Percentiles rank a stretch among this genome's conserved stretches.
Conservation (phyloP, 2,329 filamentous ascomycete species). For the Arthrobotrys megalospora region DNA sequence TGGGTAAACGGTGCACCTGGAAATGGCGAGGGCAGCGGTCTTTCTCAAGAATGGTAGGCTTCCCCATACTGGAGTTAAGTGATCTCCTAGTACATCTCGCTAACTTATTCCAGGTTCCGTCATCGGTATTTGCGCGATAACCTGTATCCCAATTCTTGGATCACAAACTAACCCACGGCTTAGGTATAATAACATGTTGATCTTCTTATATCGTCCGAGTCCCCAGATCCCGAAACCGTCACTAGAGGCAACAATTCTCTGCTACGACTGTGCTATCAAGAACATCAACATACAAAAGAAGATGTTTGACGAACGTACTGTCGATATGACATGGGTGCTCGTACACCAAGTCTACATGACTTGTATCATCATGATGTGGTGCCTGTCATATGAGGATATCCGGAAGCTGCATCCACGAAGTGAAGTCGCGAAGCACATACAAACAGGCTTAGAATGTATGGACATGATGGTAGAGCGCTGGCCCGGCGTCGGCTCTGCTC, state of each 20-base stretch:
- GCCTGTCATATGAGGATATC: constrained; percentile 87
- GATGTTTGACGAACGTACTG: constrained; percentile 81
- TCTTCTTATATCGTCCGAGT: constrained; percentile 89
- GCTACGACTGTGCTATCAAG: constrained; percentile 84
- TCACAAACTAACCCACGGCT: constrained; percentile 67
- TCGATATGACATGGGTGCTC: constrained; percentile 95
- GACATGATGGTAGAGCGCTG: constrained; percentile 86
- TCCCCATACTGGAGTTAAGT: neutral
- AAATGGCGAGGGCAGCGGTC: constrained; percentile 76
- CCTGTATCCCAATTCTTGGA: constrained; percentile 70
- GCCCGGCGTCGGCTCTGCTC: constrained; percentile 89
- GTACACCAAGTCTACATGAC: constrained; percentile 90
- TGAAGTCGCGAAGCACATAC: constrained; percentile 82
- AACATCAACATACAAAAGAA: constrained; percentile 86
- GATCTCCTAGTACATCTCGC: constrained; percentile 41
- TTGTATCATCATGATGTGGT: constrained; percentile 92
- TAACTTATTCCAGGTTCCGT: constrained; percentile 72
- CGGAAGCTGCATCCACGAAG: constrained; percentile 80
- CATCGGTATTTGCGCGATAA: constrained; percentile 65
- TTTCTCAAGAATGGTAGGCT: constrained; percentile 85
- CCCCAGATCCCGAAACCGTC: constrained; percentile 92
- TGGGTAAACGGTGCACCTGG: constrained; percentile 85
- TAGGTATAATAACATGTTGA: constrained; percentile 87
- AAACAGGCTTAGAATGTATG: constrained; percentile 83
- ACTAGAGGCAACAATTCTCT: constrained; percentile 81